Evolutionary conservation across 2,329 filamentous ascomycete species (phyloP).

Genomic region (Colletotrichum neosansevieriae): DNA sequence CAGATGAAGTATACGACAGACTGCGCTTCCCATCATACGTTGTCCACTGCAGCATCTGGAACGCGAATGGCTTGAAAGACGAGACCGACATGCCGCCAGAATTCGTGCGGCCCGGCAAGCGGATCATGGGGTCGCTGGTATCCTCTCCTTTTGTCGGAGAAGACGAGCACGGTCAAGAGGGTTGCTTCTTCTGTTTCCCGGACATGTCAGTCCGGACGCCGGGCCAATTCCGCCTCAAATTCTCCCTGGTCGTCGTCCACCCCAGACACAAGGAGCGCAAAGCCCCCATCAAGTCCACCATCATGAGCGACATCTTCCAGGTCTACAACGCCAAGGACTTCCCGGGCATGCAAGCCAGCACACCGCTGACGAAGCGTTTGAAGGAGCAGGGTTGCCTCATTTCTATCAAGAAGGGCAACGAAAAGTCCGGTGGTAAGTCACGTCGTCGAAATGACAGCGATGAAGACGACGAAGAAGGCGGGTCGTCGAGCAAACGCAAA

Average conservation of each 20-base stretch:
- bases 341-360: conserved; percentile 85
- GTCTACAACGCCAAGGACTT: conserved; percentile 90
- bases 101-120: conserved; percentile 76
- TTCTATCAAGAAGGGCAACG: conserved; percentile 87
- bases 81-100: conserved; percentile 79
- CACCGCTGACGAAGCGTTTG: conserved; percentile 77
- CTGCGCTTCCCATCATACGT: conserved; percentile 75
- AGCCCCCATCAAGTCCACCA: conserved; percentile 63
- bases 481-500: conserved; percentile 25
- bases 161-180: conserved; percentile 79
- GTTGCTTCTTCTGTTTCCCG: conserved; percentile 88
- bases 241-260: conserved; percentile 79
- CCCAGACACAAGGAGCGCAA: conserved; percentile 65
- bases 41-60: conserved; percentile 82
- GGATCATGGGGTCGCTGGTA: conserved; percentile 84
- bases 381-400: conserved; percentile 87
- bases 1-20: conserved; percentile 63
- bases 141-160: conserved; percentile 81
- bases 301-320: conserved; percentile 78
- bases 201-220: conserved; percentile 84
- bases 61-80: conserved; percentile 75
- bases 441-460: conserved; percentile 56
- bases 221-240: conserved; percentile 80
- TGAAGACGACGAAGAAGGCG: conserved; percentile 58
- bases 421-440: conserved; percentile 62